phyloP scores from a whole-genome alignment of 228 moss, liverwort and hornwort genomes.

The Sphagnum fallax region DNA sequence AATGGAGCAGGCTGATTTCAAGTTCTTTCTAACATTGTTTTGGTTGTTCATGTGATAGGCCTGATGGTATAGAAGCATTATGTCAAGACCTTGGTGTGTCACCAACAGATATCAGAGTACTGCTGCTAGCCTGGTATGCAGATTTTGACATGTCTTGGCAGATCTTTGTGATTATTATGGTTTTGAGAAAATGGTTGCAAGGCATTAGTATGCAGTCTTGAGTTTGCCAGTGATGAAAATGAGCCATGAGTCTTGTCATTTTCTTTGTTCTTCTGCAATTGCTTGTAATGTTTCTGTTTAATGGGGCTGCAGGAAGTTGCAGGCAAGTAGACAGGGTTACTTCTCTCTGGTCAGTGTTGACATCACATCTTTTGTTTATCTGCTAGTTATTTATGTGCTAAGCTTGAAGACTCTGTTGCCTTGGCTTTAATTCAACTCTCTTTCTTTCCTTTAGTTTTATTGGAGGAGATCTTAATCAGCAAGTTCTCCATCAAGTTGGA shows the following conservation, averaged over 20 bases:
- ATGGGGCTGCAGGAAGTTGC: conserved; percentile 70
- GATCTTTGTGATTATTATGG: no score
- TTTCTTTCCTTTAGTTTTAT: background rate
- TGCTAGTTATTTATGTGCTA: background rate
- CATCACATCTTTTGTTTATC: background rate
- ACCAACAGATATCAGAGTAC: conserved; percentile 76
- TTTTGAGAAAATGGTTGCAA: no score
- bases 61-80: conserved; percentile 91
- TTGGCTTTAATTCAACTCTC: no score
- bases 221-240: no score
- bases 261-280: background rate
- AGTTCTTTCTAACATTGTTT: background rate
- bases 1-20: no score
- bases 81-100: conserved; percentile 80
- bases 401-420: no score
- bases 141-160: no score
- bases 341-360: conserved; percentile 75
- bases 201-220: background rate
- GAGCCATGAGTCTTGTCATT: background rate
- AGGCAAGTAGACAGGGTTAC: conserved; percentile 93
- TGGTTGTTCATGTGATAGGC: conserved; percentile 31
- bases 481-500: background rate
- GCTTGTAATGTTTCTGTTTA: no score
- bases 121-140: conserved; percentile 87
- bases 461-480: background rate